Base-by-base conservation (phyloP, 139 green algal genomes). In the Chlorella sp. region DNA sequence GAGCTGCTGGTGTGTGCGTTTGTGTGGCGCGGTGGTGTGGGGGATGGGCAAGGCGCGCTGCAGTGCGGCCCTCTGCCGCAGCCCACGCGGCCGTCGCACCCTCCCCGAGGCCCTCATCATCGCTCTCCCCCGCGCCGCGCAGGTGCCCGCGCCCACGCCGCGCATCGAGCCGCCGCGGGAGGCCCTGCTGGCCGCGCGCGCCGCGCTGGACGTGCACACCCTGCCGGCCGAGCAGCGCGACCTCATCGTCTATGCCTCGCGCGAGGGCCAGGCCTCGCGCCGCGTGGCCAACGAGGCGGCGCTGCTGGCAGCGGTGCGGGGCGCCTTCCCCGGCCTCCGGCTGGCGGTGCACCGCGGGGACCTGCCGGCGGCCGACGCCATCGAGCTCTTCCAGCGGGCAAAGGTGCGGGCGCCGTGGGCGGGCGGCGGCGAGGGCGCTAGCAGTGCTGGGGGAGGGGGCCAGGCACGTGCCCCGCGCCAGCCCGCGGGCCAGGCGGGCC, bases 151-250 rank as follows among this genome's bases (percentile, higher is more conserved):
- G 6, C 79, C 79, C 21, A 71, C 59, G 11, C 68, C 74, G 0
- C 76, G 76, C 48, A 82, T 85, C 79, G 82, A 74, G 8, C 79
- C 79, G 31, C 62, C 79, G 9, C 60, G 68, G 17, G 79, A 85
- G 67, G 67, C 41, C 33, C 63, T 85, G 59, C 33, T 48, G 56
- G 17, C 45, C 23, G 58, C 77, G 36, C 67, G 74, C n/a, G 8
- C 45, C 12, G 79, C 64, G 25, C 74, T 85, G 45, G 74, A 59
- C 12, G 79, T 75, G 40, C 17, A 17, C 25, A 51, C 74, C 25
- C 60, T 77, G 48, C 60, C 76, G 25, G 55, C 73, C 31, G 67
- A 77, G 73, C 40, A 84, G 79, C 67, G 79, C 14, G 29, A 80
- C 66, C 67, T 78, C 14, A 51, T 84, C 50, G n/a, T 84, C 3